Conservation (phyloP, 805 yeast species). For the Komagataella phaffii region DNA sequence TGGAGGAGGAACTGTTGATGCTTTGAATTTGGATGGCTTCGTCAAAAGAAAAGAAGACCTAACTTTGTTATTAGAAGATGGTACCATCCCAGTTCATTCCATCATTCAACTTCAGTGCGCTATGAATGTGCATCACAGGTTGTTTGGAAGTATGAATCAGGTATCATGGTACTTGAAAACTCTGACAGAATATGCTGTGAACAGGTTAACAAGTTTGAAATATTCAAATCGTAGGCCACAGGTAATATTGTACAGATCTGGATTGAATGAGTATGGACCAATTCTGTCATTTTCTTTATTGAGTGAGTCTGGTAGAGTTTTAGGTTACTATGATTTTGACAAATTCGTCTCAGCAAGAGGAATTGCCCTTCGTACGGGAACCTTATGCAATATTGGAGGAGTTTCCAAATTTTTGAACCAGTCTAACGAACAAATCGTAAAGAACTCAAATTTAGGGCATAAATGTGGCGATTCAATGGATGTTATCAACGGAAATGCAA, state of each 20-base stretch:
- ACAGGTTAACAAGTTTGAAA: conserved; percentile 8
- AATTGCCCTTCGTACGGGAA: conserved; percentile 26
- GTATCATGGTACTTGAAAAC: conserved; percentile 15
- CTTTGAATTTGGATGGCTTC: conserved; percentile 14
- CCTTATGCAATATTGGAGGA: conserved; percentile 29
- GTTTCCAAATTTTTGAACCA: conserved; percentile 14
- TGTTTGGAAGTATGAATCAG: conserved; percentile 19
- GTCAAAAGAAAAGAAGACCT: conserved; percentile 9
- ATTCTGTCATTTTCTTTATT: conserved; percentile 22
- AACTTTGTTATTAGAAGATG: conserved; percentile 23
- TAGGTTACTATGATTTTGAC: conserved; percentile 27
- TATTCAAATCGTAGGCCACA: conserved; percentile 11
- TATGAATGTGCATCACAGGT: conserved; percentile 13
- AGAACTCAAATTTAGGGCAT: conserved; percentile 20
- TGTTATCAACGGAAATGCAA: conserved; percentile 20
- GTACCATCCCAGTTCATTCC: conserved; percentile 28
- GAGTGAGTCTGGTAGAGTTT: conserved; percentile 9
- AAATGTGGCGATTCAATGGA: conserved; percentile 29
- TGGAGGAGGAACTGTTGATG: conserved; percentile 35
- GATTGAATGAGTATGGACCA: conserved; percentile 18
- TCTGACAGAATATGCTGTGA: conserved; percentile 14
- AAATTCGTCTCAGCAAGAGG: conserved; percentile 14
- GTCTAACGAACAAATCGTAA: conserved; percentile 14
- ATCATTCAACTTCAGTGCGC: conserved; percentile 23
- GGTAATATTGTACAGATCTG: conserved; percentile 12